Evolutionary conservation across 768 basidiomycete species (phyloP), one percentile per base, ranked within the genome.

Genomic region (Roridomyces roridus): DNA sequence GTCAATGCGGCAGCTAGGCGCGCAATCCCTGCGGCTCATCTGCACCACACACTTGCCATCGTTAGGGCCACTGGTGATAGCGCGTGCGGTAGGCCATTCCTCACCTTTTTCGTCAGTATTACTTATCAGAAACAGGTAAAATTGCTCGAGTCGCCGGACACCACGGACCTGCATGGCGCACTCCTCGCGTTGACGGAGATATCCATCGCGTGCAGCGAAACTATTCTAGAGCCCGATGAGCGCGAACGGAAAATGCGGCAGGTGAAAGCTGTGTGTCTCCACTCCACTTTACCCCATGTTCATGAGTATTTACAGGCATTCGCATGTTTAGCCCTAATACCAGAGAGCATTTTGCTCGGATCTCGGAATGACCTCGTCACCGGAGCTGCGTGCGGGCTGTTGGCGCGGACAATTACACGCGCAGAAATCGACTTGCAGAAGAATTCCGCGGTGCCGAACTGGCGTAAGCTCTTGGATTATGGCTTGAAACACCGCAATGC

Each of bases 81-180:
- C 64, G 17, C 81, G 80, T 72, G 78, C 83, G 65, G 93, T 91
- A 59, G 63, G 86, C 66, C 36, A 35, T 29, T 23, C 41, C 34
- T n/a, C 23, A 31, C 12, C 58, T 51, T 43, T 8, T 20, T 26
- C 53, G 3, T 29, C 25, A 20, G 21, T 25, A 46, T 25, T 20
- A 12, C 26, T 63, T 11, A 59, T 43, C 17, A 15, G 45, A 18
- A 9, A 11, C 57, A 93, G 91, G 75, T 77, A 3, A 69, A 71
- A 28, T 71, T 93, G 6, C 72, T 89, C 24, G 77, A 80, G 12
- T 87, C 89, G 8, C 68, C 83, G 20, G 94, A 97, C 70, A 57
- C 77, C 12, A 74, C 80, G 18, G 89, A 91, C 65, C 74, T 95
- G 10, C 95, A 98, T 66, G 96, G 96, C 2, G 87, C 82, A 9